Base-by-base conservation (phyloP, 1,139 yeast genomes). In the Nadsonia commutata region DNA sequence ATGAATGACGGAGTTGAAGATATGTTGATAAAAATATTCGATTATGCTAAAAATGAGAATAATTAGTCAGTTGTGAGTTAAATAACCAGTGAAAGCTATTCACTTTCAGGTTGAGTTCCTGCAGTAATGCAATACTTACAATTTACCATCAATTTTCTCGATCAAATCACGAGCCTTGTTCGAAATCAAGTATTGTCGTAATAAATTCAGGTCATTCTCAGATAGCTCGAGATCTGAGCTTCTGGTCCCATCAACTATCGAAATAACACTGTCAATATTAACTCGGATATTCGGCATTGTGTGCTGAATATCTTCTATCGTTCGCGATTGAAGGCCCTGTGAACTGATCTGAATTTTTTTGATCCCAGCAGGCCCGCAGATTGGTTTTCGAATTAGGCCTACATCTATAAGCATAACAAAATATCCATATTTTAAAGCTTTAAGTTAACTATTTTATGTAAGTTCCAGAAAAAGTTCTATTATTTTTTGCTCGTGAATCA, bases 1-100 rank as follows among this genome's bases (percentile, higher is more conserved):
- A 9, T 45, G 40, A 7, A 56, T 40, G 18, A 52, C 43, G 2
- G 58, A 49, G 22, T 42, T 40, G 36, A 53, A 46, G 19, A 56
- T 47, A 19, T 49, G 48, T 6, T 42, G 43, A 40, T 46, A 56
- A 17, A 48, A 40, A 16, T 38, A 45, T n/a, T 20, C 18, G 18
- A 42, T 38, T 16, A 13, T 8, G 21, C 22, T 20, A 18, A 11
- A n/a, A 23, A 11, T n/a, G 11, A 23, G 37, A 18, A 21, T 23
- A 20, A 37, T 40, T 41, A 40, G 40, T 41, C 38, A 37, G 43
- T n/a, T 13, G 20, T 7, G 20, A 37, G 13, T 23, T n/a, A n/a
- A 23, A 23, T 23, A n/a, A 23, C 31, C n/a, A 11, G 31, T n/a
- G n/a, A 23, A n/a, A 23, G 31, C 31, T 23, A 11, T 11, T 23